Evolutionary conservation across 805 yeast species (phyloP), one percentile per base, ranked within the genome.

Genomic region (Cyberlindnera petersonii): DNA sequence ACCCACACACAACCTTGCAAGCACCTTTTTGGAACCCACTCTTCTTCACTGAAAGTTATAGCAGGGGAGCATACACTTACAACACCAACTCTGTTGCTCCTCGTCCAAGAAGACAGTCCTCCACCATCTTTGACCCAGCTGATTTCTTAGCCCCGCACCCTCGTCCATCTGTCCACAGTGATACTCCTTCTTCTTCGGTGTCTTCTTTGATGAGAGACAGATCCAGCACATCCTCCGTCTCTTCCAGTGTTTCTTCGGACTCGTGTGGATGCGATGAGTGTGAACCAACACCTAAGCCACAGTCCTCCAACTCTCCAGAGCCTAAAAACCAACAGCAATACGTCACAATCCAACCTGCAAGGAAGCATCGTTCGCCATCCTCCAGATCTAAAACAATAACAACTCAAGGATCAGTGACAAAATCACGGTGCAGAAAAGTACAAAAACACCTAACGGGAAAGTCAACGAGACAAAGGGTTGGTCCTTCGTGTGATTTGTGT

Each of bases 401-500:
- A 8, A 8, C 14, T 23, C 9, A 16, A 20, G n/a, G 14, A 6
- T 6, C 20, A 18, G 10, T 21, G 4, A 9, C 26, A 22, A 33
- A 24, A 15, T n/a, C 31, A 15, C 24, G 28, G 8, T 16, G 14
- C 17, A 40, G 39, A 31, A 18, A 14, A 18, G 21, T 41, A 3
- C 38, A 41, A 13, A 24, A 15, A n/a, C 50, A 47, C n/a, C 21
- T 41, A 2, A 47, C 50, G 3, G 50, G 50, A 3, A 48, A 39
- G 31, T 47, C 54, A 24, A 54, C 60, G 38, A 55, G 87, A 49
- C 89, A 82, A 60, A 63, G 91, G 43, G 65, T 75, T 15, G 88
- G 91, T 0, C 88, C 88, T 3, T 76, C 84, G 28, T 82, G 91
- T 59, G 88, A 82, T 56, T 64, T 74, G 33, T 82, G 91, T 57